phyloP scores from a whole-genome alignment of 768 basidiomycete genomes.

The Termitomyces sp. region DNA sequence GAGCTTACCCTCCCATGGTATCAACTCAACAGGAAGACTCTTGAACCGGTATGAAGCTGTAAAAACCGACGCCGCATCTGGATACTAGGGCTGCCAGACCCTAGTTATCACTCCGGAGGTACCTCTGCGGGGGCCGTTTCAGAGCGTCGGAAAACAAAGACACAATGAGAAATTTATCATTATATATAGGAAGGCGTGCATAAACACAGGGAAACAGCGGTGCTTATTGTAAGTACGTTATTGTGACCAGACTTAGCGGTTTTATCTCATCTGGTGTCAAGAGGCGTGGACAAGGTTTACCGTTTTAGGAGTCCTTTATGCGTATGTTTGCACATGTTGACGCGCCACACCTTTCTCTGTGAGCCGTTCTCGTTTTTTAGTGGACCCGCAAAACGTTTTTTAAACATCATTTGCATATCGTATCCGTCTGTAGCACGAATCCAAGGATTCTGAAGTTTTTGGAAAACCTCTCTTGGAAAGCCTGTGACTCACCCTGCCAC shows the following conservation, averaged over 20 bases:
- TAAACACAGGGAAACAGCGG: background rate
- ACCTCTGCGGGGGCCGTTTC: background rate
- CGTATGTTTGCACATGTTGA: background rate
- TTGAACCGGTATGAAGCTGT: background rate
- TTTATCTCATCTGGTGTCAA: background rate
- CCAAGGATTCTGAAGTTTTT: background rate
- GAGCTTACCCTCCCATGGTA: background rate
- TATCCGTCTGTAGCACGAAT: background rate
- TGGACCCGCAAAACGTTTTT: background rate
- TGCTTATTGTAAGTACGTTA: background rate
- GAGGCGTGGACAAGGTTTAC: too few species aligned
- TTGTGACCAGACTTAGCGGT: too few species aligned
- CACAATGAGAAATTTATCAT: background rate
- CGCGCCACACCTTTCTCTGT: too few species aligned
- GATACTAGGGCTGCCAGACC: background rate
- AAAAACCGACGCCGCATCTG: background rate
- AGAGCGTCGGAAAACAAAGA: background rate
- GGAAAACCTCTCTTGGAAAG: background rate
- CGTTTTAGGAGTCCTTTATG: background rate
- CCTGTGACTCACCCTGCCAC: background rate
- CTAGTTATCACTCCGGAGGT: background rate
- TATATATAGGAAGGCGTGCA: background rate
- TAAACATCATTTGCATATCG: background rate
- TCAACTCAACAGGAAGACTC: background rate
- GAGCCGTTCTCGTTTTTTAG: background rate